phyloP scores from a whole-genome alignment of 306 rosid genomes.

The Vachellia pachyceras region DNA sequence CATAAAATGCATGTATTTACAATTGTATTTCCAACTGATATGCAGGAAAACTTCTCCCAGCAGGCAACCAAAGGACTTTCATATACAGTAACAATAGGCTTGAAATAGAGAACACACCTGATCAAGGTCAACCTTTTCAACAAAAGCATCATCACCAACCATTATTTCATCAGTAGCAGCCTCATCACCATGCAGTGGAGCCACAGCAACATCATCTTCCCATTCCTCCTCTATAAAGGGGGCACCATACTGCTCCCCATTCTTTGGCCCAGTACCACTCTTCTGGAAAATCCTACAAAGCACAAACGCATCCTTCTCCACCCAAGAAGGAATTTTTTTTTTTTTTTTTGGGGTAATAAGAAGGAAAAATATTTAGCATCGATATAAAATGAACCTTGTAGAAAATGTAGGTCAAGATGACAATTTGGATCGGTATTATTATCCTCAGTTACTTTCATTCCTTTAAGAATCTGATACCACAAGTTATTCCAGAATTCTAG shows the following conservation, averaged over 20 bases:
- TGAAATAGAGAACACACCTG: slow-evolving; percentile 52
- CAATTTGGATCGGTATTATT: background rate
- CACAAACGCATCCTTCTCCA: slow-evolving; percentile 80
- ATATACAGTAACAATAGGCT: background rate
- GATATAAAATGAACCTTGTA: slow-evolving; percentile 8
- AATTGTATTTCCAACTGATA: background rate
- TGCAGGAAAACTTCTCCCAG: background rate
- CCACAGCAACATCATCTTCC: slow-evolving; percentile 52
- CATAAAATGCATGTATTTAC: background rate
- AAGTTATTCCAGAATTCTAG: background rate
- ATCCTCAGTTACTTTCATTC: background rate
- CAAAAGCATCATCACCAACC: slow-evolving; percentile 31
- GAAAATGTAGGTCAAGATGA: background rate
- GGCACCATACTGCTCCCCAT: slow-evolving; percentile 95
- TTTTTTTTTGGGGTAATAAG: too few species aligned
- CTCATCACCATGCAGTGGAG: slow-evolving; percentile 40
- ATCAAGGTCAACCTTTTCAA: slow-evolving; percentile 55
- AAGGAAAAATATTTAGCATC: slow-evolving; percentile 32
- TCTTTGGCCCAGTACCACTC: slow-evolving; percentile 94
- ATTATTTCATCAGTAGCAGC: slow-evolving; percentile 29
- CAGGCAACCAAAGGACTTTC: background rate
- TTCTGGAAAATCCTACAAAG: slow-evolving; percentile 92
- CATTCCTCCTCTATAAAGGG: slow-evolving; percentile 88
- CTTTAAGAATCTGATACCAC: background rate
- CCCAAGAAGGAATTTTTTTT: too few species aligned